Evolutionary conservation across 2,329 filamentous ascomycete species (phyloP).

Genomic region (Cercospora sesami): DNA sequence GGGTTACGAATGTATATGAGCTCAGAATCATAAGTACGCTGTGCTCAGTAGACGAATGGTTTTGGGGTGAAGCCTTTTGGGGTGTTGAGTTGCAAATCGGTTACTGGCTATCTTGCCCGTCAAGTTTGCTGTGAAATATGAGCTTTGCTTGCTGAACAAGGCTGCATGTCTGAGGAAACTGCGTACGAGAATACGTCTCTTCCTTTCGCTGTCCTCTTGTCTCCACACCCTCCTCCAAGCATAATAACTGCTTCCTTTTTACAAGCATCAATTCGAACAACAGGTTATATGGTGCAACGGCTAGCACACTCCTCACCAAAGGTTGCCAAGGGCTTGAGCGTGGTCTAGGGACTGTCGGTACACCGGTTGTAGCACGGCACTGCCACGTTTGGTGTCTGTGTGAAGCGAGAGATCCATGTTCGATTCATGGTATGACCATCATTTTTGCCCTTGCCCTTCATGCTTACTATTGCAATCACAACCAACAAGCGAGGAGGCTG

Average conservation of each 20-base stretch:
- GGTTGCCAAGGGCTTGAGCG: no score
- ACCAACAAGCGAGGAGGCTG: no score
- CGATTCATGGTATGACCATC: not conserved
- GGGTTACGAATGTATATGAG: not conserved
- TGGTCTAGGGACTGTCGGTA: no score
- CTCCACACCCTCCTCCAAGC: not conserved
- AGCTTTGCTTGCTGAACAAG: not conserved
- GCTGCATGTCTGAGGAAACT: not conserved
- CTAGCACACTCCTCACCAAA: constrained; percentile 5
- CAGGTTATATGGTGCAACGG: constrained; percentile 2
- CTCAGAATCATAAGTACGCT: not conserved
- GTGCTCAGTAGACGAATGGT: not conserved
- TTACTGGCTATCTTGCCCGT: not conserved
- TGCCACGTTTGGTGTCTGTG: not conserved
- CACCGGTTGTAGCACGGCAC: not conserved
- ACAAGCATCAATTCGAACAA: not conserved
- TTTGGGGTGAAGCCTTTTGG: not conserved
- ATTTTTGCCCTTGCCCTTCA: no score
- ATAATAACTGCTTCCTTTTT: not conserved
- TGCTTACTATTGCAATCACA: not conserved
- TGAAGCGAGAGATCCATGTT: not conserved
- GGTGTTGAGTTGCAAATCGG: not conserved
- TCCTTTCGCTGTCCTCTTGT: not conserved
- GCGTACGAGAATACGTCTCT: not conserved
- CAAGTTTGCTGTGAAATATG: not conserved